Base-by-base conservation (phyloP, 495 filamentous ascomycete genomes). In the Thermochaetoides thermophila region DNA sequence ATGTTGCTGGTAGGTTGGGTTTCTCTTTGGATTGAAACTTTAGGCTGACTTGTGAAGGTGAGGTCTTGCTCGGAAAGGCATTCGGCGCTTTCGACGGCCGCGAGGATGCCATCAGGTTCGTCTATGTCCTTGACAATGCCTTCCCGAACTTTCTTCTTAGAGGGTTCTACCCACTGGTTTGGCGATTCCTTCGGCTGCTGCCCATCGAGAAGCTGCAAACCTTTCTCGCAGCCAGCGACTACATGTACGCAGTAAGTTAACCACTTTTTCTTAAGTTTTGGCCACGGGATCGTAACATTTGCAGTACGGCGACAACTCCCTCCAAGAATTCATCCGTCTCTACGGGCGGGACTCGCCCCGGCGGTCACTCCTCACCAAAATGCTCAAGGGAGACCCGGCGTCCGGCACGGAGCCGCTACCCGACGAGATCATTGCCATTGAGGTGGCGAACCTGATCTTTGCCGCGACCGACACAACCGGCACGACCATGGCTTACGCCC, bases 401-500 rank as follows among this genome's bases (percentile, higher is more conserved):
- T 32, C 35, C 8, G 44, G 28, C 21, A 35, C 31, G 3, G 30
- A 34, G 26, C 46, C 47, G 1, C 37, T 50, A 0, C 3, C 47
- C 12, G 45, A 48, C 29, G 8, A 39, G 1, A 30, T 41, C 2
- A 50, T 50, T 23, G 22, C n/a, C 19, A 29, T 28, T 31, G 47
- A 50, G 35, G 35, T 50, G 7, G 35, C 37, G 16, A 50, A 50
- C 26, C 29, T 45, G 15, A 36, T 39, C 7, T 50, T 45, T 27
- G 47, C 47, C 7, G 47, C 36, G 9, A 28, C 29, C 12, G 47
- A 50, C 27, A 48, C 47, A 7, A 50, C 47, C 7, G 44, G 44
- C 8, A 40, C 40, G 31, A 39, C 40, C 5, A 28, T 43, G 12
- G 37, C 40, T 2, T 50, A 48, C 27, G 29, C 43, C 4, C 40